A percentile compares a stretch with the other conserved stretches of the same genome.
phyloP scores from a whole-genome alignment of 768 basidiomycete species.

The Naganishia randhawae region DNA sequence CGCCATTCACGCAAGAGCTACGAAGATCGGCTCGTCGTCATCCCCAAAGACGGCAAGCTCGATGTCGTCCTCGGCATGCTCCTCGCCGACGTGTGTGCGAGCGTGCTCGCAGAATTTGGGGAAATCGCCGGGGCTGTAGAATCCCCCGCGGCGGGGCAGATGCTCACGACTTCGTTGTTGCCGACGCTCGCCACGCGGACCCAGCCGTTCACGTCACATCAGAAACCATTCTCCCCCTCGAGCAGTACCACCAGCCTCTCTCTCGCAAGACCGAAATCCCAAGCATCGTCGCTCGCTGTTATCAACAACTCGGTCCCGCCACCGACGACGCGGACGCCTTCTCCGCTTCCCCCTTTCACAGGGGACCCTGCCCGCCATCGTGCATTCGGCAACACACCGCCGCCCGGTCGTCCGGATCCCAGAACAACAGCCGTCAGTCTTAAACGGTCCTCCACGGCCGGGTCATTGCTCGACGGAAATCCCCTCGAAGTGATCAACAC shows the following conservation, averaged over 20 bases:
- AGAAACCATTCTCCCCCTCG: conserved; percentile 6
- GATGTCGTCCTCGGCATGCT: conserved; percentile 81
- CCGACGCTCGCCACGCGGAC: conserved; percentile 44
- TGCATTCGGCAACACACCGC: conserved; percentile 19
- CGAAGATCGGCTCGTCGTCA: conserved; percentile 66
- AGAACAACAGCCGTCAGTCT: conserved; percentile 16
- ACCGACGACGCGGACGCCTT: neutral
- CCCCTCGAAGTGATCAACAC: conserved; percentile 16
- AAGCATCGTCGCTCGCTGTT: conserved; percentile 28
- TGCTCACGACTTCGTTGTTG: conserved; percentile 55
- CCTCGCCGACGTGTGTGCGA: conserved; percentile 81
- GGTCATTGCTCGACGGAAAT: conserved; percentile 18
- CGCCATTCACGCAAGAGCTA: conserved; percentile 56
- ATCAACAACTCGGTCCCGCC: conserved; percentile 23
- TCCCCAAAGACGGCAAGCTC: conserved; percentile 79
- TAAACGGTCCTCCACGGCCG: conserved; percentile 25
- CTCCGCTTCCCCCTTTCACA: conserved; percentile 10
- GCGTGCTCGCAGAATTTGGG: conserved; percentile 79
- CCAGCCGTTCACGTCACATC: conserved; percentile 25
- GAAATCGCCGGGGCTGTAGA: conserved; percentile 76
- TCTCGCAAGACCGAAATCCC: conserved; percentile 25
- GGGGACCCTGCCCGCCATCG: conserved; percentile 15
- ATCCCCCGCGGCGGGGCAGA: conserved; percentile 78
- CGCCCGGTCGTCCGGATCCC: conserved; percentile 17
- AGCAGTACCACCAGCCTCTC: neutral